Percentiles rank a stretch among this genome's conserved stretches.
Evolutionary conservation across 2,329 filamentous ascomycete species (phyloP).

Genomic region (Coniella vitis): DNA sequence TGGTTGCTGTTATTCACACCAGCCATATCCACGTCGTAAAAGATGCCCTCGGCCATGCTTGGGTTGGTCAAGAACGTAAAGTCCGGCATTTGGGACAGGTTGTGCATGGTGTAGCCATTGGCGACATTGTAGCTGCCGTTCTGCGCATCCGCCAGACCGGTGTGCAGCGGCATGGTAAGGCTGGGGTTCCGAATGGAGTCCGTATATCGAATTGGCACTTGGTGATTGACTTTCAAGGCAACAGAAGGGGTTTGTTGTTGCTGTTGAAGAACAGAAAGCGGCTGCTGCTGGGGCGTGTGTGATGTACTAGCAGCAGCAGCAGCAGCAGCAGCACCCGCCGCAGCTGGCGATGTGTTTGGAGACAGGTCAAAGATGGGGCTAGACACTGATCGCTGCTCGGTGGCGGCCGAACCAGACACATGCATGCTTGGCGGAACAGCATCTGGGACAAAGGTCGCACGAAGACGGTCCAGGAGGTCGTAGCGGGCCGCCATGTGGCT

Average conservation of each 20-base stretch:
- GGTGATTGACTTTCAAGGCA: not conserved
- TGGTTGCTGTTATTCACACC: slow-evolving; percentile 21
- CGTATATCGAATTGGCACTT: too few species aligned
- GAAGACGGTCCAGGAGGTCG: slow-evolving; percentile 25
- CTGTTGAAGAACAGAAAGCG: too few species aligned
- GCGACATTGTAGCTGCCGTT: not conserved
- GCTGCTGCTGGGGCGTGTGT: too few species aligned
- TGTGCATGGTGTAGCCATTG: not conserved
- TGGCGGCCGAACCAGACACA: too few species aligned
- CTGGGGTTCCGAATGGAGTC: not conserved
- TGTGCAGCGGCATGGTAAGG: not conserved
- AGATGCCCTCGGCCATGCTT: slow-evolving; percentile 16
- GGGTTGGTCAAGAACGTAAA: slow-evolving; percentile 17
- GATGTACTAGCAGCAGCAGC: too few species aligned
- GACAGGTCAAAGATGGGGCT: not conserved
- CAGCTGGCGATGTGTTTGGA: not conserved
- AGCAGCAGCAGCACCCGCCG: too few species aligned
- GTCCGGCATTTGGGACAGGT: slow-evolving; percentile 6
- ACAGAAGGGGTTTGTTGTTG: not conserved
- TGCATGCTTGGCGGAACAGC: not conserved
- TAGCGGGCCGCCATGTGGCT: slow-evolving; percentile 36
- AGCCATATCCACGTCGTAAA: slow-evolving; percentile 23
- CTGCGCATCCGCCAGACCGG: not conserved
- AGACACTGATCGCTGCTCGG: not conserved
- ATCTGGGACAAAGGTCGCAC: slow-evolving; percentile 21